These are phyloP conservation scores for Orychophragmus violaceus DNA, from an alignment of 345 rosid genomes.

Conservation along the genomic window DNA sequence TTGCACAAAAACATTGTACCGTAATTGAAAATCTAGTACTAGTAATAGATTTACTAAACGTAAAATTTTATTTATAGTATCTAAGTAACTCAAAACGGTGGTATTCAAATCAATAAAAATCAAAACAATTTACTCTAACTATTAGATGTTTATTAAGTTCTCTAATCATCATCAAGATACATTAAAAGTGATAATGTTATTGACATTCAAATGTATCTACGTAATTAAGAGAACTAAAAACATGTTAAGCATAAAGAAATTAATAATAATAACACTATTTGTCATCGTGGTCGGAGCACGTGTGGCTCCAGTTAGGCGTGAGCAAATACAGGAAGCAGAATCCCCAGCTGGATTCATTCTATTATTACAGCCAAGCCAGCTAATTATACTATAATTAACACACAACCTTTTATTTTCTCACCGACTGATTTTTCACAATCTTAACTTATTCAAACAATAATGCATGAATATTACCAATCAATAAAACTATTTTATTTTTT, in stretches of 20 bases:
- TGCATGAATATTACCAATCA: too few relatives aligned
- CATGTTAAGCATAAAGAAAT: not conserved
- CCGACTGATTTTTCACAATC: not conserved
- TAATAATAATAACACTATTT: not conserved
- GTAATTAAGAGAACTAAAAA: not conserved
- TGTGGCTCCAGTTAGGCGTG: slow-evolving; percentile 45
- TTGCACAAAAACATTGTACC: too few relatives aligned
- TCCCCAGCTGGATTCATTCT: slow-evolving; percentile 13
- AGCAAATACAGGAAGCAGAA: slow-evolving; percentile 30
- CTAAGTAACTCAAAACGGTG: not conserved
- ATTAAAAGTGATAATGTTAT: not conserved
- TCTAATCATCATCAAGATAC: not conserved
- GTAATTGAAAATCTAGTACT: too few relatives aligned
- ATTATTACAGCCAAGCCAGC: not conserved
- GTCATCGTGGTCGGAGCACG: slow-evolving; percentile 30
- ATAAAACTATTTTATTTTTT: not conserved
- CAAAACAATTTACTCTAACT: not conserved
- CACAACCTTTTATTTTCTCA: not conserved
- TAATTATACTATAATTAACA: not conserved
- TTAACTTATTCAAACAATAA: too few relatives aligned
- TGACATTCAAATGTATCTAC: not conserved
- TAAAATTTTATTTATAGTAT: not conserved
- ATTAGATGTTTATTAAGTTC: not conserved
- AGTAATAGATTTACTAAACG: too few relatives aligned
- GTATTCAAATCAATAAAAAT: not conserved